Evolutionary conservation across 495 filamentous ascomycete species (phyloP), one percentile per base, ranked within the genome.

Genomic region (Talaromyces proteolyticus): DNA sequence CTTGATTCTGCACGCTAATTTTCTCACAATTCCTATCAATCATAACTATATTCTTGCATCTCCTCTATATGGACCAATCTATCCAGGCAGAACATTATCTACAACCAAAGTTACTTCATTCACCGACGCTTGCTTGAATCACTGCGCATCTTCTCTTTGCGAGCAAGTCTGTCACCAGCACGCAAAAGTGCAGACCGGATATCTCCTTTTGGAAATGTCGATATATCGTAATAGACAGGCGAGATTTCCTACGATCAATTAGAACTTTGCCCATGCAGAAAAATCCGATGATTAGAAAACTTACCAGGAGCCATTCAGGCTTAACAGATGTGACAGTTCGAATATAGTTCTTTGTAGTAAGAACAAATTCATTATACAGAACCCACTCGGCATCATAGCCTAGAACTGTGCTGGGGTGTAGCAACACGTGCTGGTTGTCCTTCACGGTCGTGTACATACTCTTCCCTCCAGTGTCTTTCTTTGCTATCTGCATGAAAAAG

Each of bases 401-500:
- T 11, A 99, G 72, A 8, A 91, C 88, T 3, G 90, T 95, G 53
- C 87, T 89, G 6, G 93, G 93, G 68, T 99, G 93, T 37, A 99
- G 75, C 51, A 96, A 78, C 40, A 99, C 93, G 46, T 78, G 86
- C 73, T 89, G 79, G 57, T 97, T 84, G 58, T 97, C 94, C 69
- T 97, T 97, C 55, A 99, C 84, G 6, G 93, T 99, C 47, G 83
- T 79, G 70, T 99, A 99, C 52, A 68, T 65, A 29, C 78, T 80
- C 78, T 95, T 96, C 55, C 82, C 81, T 40, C 67, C 76, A 29
- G 72, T 68, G 51, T 95, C 88, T 56, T 84, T 87, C 81, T 91
- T 96, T 37, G 93, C 93, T n/a, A 97, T 87, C 61, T 99, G 94
- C 93, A 99, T 99, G 76, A 99, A 99, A 74, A 97, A 99, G 18